These are phyloP conservation scores for Phytophthora cactorum DNA, from an alignment of 352 stramenopile species.

Conservation along the genomic window DNA sequence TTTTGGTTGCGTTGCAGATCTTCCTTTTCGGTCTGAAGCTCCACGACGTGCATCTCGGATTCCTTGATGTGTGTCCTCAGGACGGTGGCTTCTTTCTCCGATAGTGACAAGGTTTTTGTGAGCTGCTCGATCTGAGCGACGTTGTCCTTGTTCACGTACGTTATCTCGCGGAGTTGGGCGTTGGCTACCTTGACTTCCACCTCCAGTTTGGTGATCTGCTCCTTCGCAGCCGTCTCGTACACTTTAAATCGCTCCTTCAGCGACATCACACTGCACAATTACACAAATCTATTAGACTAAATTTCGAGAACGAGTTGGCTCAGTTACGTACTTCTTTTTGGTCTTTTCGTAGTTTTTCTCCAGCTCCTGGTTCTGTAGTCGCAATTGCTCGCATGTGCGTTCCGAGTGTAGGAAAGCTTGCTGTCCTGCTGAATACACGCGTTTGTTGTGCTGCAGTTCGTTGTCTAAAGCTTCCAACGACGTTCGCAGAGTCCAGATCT, in stretches of 20 bases:
- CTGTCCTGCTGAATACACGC: constrained; percentile 77
- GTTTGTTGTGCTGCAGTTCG: constrained; percentile 83
- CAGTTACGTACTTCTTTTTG: constrained; percentile 63
- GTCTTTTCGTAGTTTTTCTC: constrained; percentile 82
- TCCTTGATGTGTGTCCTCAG: constrained; percentile 47
- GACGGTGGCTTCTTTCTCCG: constrained; percentile 54
- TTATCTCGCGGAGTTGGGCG: constrained; percentile 74
- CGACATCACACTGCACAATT: constrained; percentile 50
- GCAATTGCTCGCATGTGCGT: constrained; percentile 71
- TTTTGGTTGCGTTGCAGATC: constrained; percentile 65
- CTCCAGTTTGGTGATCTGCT: constrained; percentile 81
- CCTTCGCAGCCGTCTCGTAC: constrained; percentile 77
- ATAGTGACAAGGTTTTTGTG: constrained; percentile 56
- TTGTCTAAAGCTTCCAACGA: constrained; percentile 76
- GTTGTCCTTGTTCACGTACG: constrained; percentile 80
- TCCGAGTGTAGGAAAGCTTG: constrained; percentile 81
- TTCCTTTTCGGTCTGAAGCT: constrained; percentile 65
- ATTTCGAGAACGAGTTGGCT: background rate
- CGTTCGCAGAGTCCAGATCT: constrained; percentile 68
- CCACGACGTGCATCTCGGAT: constrained; percentile 43
- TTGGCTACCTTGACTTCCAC: constrained; percentile 82
- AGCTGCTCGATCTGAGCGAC: constrained; percentile 64
- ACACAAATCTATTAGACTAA: background rate
- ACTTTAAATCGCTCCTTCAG: constrained; percentile 79
- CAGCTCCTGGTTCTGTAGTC: constrained; percentile 65